Percentiles rank a stretch among this genome's conserved stretches.
Evolutionary conservation across 2,329 filamentous ascomycete genomes (phyloP).

Genomic region (Fonsecaea multimorphosa): DNA sequence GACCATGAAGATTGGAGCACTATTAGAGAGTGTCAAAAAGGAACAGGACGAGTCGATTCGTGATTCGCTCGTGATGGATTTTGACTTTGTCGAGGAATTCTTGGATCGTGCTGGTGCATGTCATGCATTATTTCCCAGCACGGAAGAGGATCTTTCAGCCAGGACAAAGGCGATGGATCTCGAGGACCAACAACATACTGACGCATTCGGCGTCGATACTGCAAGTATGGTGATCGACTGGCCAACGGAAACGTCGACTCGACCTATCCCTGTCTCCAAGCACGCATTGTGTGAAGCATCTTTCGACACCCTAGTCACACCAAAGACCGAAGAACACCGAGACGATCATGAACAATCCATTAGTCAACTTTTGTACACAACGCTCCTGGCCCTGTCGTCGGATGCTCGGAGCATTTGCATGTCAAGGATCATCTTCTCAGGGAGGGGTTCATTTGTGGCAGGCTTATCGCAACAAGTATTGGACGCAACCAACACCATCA

Average conservation of each 20-base stretch:
- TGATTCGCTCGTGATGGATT: constrained; percentile 36
- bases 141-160: constrained; percentile 15
- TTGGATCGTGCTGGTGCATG: constrained; percentile 31
- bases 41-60: constrained; percentile 26
- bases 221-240: constrained; percentile 35
- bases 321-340: constrained; percentile 62
- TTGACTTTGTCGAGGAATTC: constrained; percentile 42
- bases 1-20: constrained; percentile 67
- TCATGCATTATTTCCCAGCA: constrained; percentile 23
- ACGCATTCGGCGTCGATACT: background rate
- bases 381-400: constrained; percentile 75
- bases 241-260: constrained; percentile 32
- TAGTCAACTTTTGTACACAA: constrained; percentile 75
- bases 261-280: constrained; percentile 65
- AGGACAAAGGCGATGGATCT: constrained; percentile 19
- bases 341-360: constrained; percentile 88
- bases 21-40: constrained; percentile 27
- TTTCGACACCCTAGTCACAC: constrained; percentile 75
- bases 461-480: constrained; percentile 80
- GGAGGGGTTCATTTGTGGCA: constrained; percentile 77
- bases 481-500: constrained; percentile 72
- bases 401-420: constrained; percentile 87
- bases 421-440: constrained; percentile 84
- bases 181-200: constrained; percentile 8
- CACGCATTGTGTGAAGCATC: constrained; percentile 73